These are phyloP conservation scores for Phoma sp. DNA, from an alignment of 2,329 filamentous ascomycete species.

Conservation along the genomic window DNA sequence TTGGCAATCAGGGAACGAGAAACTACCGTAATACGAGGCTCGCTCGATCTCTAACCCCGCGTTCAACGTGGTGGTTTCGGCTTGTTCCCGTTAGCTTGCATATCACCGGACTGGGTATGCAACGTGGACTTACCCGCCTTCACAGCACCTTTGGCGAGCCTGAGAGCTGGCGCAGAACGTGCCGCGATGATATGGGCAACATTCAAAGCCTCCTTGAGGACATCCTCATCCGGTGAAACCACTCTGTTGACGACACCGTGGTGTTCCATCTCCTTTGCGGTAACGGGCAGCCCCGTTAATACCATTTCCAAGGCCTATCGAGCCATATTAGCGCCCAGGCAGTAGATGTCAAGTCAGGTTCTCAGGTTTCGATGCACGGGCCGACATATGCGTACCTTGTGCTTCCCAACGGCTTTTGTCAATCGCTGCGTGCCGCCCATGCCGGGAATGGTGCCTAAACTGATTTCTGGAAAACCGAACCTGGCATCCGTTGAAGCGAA, in stretches of 20 bases:
- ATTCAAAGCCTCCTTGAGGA: constrained; percentile 50
- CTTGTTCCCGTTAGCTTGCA: constrained; percentile 38
- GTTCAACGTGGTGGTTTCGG: constrained; percentile 52
- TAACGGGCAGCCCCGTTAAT: constrained; percentile 50
- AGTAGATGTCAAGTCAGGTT: constrained; percentile 1
- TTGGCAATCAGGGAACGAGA: constrained; percentile 51
- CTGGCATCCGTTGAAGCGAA: constrained; percentile 86
- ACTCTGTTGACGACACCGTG: constrained; percentile 52
- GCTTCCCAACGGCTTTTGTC: constrained; percentile 66
- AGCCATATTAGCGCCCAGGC: constrained; percentile 20
- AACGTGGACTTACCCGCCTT: constrained; percentile 46
- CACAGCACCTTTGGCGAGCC: constrained; percentile 56
- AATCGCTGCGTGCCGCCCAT: constrained; percentile 89
- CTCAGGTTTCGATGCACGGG: constrained; percentile 14
- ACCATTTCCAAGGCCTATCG: constrained; percentile 55
- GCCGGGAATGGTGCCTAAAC: constrained; percentile 88
- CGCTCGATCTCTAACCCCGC: constrained; percentile 51
- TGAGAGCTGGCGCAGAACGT: constrained; percentile 51
- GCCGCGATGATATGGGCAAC: constrained; percentile 52
- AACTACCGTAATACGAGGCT: constrained; percentile 45
- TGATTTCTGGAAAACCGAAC: constrained; percentile 96
- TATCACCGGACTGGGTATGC: constrained; percentile 5
- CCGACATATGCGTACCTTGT: constrained; percentile 36
- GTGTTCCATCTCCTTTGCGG: constrained; percentile 50
- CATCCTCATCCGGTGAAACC: constrained; percentile 43